A percentile compares a stretch with the other conserved stretches of the same genome.
These are phyloP conservation scores for Coix lacrymajobi DNA, from an alignment of 176 grass and related monocot genomes.

Conservation along the genomic window DNA sequence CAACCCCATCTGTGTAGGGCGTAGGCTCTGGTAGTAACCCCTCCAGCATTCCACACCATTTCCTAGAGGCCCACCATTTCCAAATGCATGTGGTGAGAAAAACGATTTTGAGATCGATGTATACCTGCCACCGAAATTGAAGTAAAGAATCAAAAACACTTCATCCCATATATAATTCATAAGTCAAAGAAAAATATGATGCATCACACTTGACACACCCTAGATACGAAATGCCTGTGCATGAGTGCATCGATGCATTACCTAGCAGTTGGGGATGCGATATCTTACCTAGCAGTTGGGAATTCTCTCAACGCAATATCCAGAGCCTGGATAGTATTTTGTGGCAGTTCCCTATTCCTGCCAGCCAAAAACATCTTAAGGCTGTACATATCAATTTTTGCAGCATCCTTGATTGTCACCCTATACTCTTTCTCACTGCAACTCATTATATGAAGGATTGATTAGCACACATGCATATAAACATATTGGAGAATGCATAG, in stretches of 20 bases:
- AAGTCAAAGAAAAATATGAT: not conserved
- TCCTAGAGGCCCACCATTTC: constrained; percentile 21
- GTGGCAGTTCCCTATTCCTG: constrained; percentile 43
- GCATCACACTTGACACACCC: not conserved
- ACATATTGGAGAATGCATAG: not conserved
- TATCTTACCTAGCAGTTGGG: constrained; percentile 38
- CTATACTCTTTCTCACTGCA: constrained; percentile 41
- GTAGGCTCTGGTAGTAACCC: constrained; percentile 78
- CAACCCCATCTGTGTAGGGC: constrained; percentile 82
- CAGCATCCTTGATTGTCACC: constrained; percentile 50
- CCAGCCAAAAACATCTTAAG: constrained; percentile 46
- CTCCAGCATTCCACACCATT: constrained; percentile 68
- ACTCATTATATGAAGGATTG: not conserved
- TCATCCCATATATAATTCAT: not conserved
- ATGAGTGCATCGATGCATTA: not conserved
- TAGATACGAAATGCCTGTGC: not conserved
- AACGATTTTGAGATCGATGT: constrained; percentile 58
- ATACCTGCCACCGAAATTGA: constrained; percentile 32
- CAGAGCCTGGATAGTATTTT: constrained; percentile 67
- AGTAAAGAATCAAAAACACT: not conserved
- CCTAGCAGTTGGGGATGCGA: constrained; percentile 8
- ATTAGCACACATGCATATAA: not conserved
- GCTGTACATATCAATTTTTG: constrained; percentile 33
- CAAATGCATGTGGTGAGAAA: constrained; percentile 49
- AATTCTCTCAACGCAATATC: constrained; percentile 69